phyloP scores from a whole-genome alignment of 495 filamentous ascomycete genomes.

The Trichoderma orchidacearum region DNA sequence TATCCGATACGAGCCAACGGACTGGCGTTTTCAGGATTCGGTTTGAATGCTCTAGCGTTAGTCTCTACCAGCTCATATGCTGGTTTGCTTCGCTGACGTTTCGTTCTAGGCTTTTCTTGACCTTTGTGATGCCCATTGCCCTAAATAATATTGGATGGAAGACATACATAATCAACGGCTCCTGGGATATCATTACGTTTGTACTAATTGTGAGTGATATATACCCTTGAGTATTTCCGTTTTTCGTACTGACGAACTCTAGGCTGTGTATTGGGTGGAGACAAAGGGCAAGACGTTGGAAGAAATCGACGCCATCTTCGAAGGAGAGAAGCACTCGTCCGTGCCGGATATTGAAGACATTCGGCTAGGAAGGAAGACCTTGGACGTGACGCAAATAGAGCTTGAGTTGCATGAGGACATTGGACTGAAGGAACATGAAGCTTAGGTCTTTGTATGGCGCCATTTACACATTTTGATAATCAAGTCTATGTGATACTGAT shows the following conservation, averaged over 20 bases:
- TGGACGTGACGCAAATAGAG: conserved; percentile 12
- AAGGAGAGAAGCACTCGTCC: conserved; percentile 22
- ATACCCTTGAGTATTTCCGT: not conserved
- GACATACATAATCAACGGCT: conserved; percentile 20
- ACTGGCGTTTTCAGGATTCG: conserved; percentile 12
- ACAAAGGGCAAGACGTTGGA: not conserved
- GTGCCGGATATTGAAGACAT: conserved; percentile 28
- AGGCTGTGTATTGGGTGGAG: conserved; percentile 15
- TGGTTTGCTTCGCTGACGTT: not conserved
- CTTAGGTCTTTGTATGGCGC: too few relatives aligned
- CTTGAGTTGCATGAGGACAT: conserved; percentile 6
- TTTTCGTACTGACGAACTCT: conserved; percentile 8
- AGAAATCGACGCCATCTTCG: not conserved
- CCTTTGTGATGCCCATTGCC: conserved; percentile 35
- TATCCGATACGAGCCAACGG: conserved; percentile 21
- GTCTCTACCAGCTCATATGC: conserved; percentile 2
- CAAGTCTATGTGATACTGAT: too few relatives aligned
- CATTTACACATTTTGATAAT: too few relatives aligned
- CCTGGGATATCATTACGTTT: conserved; percentile 14
- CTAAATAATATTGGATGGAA: conserved; percentile 20
- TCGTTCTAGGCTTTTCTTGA: conserved; percentile 20
- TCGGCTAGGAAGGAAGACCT: conserved; percentile 13
- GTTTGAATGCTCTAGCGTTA: conserved; percentile 34
- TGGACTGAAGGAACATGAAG: not conserved
- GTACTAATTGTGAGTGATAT: conserved; percentile 10